phyloP scores from a whole-genome alignment of 768 basidiomycete species.

The Amanita pallidorosea region DNA sequence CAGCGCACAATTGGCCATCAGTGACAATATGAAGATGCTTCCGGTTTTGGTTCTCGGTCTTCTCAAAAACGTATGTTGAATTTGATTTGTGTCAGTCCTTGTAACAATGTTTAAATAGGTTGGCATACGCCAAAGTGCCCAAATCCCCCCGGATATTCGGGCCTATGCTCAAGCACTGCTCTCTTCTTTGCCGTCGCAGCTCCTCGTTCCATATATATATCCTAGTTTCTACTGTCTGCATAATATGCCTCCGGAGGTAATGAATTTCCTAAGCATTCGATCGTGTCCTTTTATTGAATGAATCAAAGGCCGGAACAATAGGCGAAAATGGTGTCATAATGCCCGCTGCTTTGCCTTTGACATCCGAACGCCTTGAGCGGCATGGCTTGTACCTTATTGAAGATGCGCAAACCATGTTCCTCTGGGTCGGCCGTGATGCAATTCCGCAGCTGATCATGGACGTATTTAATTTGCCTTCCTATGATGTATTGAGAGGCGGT shows the following conservation, averaged over 20 bases:
- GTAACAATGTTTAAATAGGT: slow-evolving; percentile 37
- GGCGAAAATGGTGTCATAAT: slow-evolving; percentile 83
- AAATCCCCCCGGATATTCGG: slow-evolving; percentile 93
- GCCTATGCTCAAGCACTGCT: slow-evolving; percentile 91
- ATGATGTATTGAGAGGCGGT: slow-evolving; percentile 84
- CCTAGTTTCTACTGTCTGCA: slow-evolving; percentile 94
- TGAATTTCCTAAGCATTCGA: slow-evolving; percentile 8
- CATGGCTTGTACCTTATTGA: slow-evolving; percentile 96
- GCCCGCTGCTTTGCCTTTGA: slow-evolving; percentile 81
- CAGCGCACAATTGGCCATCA: slow-evolving; percentile 84
- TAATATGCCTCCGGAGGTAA: slow-evolving; percentile 88
- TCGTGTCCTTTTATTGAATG: slow-evolving; percentile 5
- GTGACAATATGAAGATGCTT: slow-evolving; percentile 91
- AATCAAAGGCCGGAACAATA: slow-evolving; percentile 71
- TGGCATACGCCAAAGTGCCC: slow-evolving; percentile 89
- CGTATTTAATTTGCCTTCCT: slow-evolving; percentile 84
- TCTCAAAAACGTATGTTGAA: slow-evolving; percentile 74
- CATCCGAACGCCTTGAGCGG: slow-evolving; percentile 89
- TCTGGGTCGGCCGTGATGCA: slow-evolving; percentile 97
- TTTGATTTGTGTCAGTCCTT: not conserved
- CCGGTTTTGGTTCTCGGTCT: slow-evolving; percentile 85
- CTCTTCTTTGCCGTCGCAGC: slow-evolving; percentile 84
- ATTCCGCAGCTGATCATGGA: slow-evolving; percentile 93
- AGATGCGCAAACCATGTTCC: slow-evolving; percentile 95
- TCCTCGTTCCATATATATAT: slow-evolving; percentile 89